Base-by-base conservation (phyloP, 1,139 yeast genomes). In the Pichia sp. region DNA sequence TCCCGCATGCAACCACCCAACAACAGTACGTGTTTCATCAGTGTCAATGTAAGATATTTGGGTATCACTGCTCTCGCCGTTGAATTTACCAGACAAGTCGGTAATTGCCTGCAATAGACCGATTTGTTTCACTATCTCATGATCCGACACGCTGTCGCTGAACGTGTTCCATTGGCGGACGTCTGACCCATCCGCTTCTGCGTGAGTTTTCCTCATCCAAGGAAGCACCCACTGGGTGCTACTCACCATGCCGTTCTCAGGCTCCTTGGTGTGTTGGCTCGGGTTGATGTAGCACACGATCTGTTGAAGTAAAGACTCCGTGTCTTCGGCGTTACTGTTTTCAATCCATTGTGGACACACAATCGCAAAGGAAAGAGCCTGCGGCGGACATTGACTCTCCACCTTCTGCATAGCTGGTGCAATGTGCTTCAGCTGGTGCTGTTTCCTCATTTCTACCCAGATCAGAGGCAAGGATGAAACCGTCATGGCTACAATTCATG, bases 51-150 rank as follows among this genome's bases (percentile, higher is more conserved):
- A 56, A 5, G 51, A 50, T 47, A 58, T 5, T 56, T 48, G 13
- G 8, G 51, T 40, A 5, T 34, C 13, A 13, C 41, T 23, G 13
- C 50, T 5, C 19, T 29, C 32, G 6, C 43, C 38, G 16, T 57
- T 44, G 42, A 68, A 68, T 38, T 62, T 62, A 6, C 46, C 51
- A 2, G 70, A 55, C 43, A 68, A 60, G 15, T 60, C 66, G 26
- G 52, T 48, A n/a, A 68, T 57, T 4, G 70, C 71, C 49, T 63
- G 61, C 4, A 66, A 56, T 10, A 67, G 54, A 1, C 71, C 71
- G 10, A 66, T 48, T 40, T 62, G 60, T 51, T 62, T 63, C 15
- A 64, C 58, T 43, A 61, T 61, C 45, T 66, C 67, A 44, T 58
- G 50, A 46, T 60, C 64, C 1, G 61, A 32, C 10, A 40, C 45